Base-by-base conservation (phyloP, 441 rosid genomes). In the Metrosideros polymorpha region DNA sequence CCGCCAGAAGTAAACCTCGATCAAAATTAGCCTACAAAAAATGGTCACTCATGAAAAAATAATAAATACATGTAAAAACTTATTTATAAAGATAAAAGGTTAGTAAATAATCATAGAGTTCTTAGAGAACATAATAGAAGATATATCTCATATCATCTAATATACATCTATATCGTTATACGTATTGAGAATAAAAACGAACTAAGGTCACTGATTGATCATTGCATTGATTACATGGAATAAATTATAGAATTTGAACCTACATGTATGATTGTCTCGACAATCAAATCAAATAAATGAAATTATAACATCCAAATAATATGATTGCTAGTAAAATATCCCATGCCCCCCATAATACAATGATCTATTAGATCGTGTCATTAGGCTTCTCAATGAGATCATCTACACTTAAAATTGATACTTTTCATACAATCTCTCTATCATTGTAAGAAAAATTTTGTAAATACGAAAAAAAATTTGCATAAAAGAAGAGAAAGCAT, bases 341-440 rank as follows among this genome's bases (percentile, higher is more conserved):
- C n/a, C 27, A 55, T 2, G 5, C 59, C 59, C 59, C 24, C 29
- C 6, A 0, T 5, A n/a, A 55, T 55, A 25, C 0, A 45, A n/a
- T n/a, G 2, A 56, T 56, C 7, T 12, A 5, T 27, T 27, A 56
- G 7, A 56, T 13, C 35, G 1, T n/a, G 18, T 57, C 3, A 0
- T 57, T 57, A 12, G 32, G 32, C 63, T 6, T 57, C 0, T 0
- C 4, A 57, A n/a, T 57, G 9, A 2, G 0, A 57, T n/a, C n/a
- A 57, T 57, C 12, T 13, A 57, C 19, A 30, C 66, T 57, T 6
- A 18, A 57, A 57, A 13, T n/a, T 7, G 9, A n/a, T 13, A 13
- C n/a, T n/a, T n/a, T n/a, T n/a, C n/a, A n/a, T n/a, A n/a, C n/a
- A n/a, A n/a, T n/a, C n/a, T n/a, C n/a, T 7, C 71, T 59, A 59